Conservation (phyloP, 306 rosid genomes). For the Begonia loranthoides region DNA sequence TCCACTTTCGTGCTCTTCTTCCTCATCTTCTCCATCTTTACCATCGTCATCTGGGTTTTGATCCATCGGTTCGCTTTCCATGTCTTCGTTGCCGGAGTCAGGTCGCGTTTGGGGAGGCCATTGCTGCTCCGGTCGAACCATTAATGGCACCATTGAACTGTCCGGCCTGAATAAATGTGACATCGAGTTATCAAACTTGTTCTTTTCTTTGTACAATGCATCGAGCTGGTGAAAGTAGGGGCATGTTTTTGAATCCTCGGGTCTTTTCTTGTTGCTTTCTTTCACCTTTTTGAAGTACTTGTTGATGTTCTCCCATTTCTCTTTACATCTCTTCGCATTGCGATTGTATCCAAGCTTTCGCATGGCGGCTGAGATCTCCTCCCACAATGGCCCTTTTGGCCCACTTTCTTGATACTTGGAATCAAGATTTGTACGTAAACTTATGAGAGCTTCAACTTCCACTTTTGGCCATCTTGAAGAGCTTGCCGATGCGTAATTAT, state of each 20-base stretch:
- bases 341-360: slow-evolving; percentile 49
- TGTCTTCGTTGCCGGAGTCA: slow-evolving; percentile 6
- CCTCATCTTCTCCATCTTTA: slow-evolving; percentile 28
- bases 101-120: slow-evolving; percentile 33
- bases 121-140: slow-evolving; percentile 77
- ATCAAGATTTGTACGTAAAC: slow-evolving; percentile 43
- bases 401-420: slow-evolving; percentile 56
- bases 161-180: neutral
- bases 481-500: slow-evolving; percentile 3
- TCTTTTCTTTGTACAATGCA: slow-evolving; percentile 48
- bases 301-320: slow-evolving; percentile 97
- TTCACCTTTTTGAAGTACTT: slow-evolving; percentile 86
- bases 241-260: slow-evolving; percentile 72
- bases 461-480: slow-evolving; percentile 63
- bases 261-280: slow-evolving; percentile 50
- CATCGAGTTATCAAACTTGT: neutral
- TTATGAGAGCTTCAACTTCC: slow-evolving; percentile 60
- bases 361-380: slow-evolving; percentile 80
- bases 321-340: slow-evolving; percentile 82
- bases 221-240: slow-evolving; percentile 74
- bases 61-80: slow-evolving; percentile 12
- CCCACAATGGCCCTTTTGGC: slow-evolving; percentile 86
- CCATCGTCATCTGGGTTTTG: slow-evolving; percentile 14
- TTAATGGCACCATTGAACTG: slow-evolving; percentile 34
- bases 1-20: slow-evolving; percentile 27